These are phyloP conservation scores for Eucalyptus marginata DNA, from an alignment of 345 rosid species.

Conservation along the genomic window DNA sequence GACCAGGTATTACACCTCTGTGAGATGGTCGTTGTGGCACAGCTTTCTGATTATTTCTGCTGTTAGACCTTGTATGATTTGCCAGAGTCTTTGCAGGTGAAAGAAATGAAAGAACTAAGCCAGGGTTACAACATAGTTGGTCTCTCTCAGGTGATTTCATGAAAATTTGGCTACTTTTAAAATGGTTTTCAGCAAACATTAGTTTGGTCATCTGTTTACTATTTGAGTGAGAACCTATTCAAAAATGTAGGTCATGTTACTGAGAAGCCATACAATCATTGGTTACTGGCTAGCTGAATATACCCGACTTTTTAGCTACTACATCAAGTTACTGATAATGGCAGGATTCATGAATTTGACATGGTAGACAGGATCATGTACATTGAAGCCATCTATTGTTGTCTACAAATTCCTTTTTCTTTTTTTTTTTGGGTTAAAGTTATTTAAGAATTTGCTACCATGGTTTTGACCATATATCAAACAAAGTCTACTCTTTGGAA, in stretches of 20 bases:
- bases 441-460: neutral
- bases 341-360: neutral
- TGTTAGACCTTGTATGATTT: neutral
- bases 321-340: neutral
- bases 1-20: slow-evolving; percentile 36
- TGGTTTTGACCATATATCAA: neutral
- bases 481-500: neutral
- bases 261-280: neutral
- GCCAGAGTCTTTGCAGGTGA: slow-evolving; percentile 31
- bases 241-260: neutral
- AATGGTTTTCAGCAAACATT: neutral
- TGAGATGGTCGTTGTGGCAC: neutral
- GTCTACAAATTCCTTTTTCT: neutral
- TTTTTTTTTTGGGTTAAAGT: neutral
- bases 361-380: neutral
- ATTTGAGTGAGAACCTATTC: neutral
- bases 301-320: neutral
- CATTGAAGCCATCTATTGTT: neutral
- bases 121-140: slow-evolving; percentile 85
- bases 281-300: neutral
- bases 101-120: slow-evolving; percentile 62
- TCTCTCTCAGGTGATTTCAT: slow-evolving; percentile 66
- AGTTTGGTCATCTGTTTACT: neutral
- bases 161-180: neutral
- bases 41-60: neutral